Conservation (phyloP, 805 yeast genomes). For the Pichia kluyveri region DNA sequence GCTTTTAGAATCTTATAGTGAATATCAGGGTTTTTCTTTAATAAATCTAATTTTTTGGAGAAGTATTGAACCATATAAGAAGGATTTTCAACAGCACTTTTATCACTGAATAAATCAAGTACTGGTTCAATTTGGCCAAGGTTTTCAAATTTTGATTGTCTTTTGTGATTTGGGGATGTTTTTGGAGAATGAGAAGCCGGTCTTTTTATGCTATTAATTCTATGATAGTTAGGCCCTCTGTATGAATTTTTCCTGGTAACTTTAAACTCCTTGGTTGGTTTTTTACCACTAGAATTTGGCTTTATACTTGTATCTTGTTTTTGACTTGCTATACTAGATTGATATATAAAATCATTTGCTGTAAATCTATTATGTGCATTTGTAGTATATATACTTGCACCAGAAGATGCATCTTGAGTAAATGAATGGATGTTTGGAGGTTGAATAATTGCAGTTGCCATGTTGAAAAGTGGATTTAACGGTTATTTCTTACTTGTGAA, state of each 20-base stretch:
- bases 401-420: not conserved
- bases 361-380: constrained; percentile 4
- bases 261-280: constrained; percentile 3
- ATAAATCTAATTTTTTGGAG: constrained; percentile 5
- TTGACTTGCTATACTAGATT: not conserved
- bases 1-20: constrained; percentile 10
- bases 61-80: constrained; percentile 11
- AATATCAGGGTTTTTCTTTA: constrained; percentile 9
- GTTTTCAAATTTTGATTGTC: constrained; percentile 1
- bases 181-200: not conserved
- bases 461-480: not conserved
- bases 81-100: constrained; percentile 7
- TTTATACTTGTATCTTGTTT: not conserved
- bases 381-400: constrained; percentile 2
- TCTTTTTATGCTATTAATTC: not conserved
- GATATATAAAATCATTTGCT: constrained; percentile 4
- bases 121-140: constrained; percentile 7
- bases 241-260: constrained; percentile 8
- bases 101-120: constrained; percentile 3
- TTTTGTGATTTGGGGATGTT: not conserved
- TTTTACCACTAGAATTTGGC: not conserved
- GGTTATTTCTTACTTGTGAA: too few relatives aligned
- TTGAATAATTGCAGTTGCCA: constrained; percentile 2
- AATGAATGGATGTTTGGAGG: constrained; percentile 1
- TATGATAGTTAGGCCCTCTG: constrained; percentile 3